phyloP scores from a whole-genome alignment of 2,329 filamentous ascomycete species.

The Lecanicillium sp. region DNA sequence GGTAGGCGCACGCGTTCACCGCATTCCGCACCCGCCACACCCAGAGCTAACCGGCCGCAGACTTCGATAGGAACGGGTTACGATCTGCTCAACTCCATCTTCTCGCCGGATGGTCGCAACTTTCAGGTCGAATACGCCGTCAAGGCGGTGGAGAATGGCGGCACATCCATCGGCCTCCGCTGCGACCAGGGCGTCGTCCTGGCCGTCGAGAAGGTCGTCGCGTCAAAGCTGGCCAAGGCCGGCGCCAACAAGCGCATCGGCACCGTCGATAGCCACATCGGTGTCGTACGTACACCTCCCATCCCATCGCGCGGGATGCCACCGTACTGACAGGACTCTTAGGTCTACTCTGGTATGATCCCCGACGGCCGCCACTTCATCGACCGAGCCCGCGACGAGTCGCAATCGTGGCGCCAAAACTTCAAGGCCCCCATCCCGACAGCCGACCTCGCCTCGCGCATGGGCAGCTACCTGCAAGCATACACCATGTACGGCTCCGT shows the following conservation, averaged over 20 bases:
- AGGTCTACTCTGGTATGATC: slow-evolving; percentile 92
- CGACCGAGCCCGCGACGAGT: slow-evolving; percentile 89
- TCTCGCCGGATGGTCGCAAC: slow-evolving; percentile 97
- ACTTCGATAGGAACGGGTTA: slow-evolving; percentile 99
- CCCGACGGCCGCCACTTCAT: slow-evolving; percentile 95
- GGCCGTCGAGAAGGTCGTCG: slow-evolving; percentile 92
- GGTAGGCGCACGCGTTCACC: slow-evolving; percentile 4
- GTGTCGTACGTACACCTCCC: slow-evolving; percentile 61
- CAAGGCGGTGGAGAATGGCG: slow-evolving; percentile 97
- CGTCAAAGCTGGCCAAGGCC: slow-evolving; percentile 90
- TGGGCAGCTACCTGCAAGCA: slow-evolving; percentile 93
- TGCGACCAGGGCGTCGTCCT: slow-evolving; percentile 97
- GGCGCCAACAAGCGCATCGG: slow-evolving; percentile 96
- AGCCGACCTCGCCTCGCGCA: slow-evolving; percentile 79
- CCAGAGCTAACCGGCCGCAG: slow-evolving; percentile 39
- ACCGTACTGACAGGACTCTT: background rate
- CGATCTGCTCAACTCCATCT: slow-evolving; percentile 98
- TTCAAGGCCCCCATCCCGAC: slow-evolving; percentile 95
- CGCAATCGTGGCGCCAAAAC: slow-evolving; percentile 79
- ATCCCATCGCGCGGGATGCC: background rate
- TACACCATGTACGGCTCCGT: slow-evolving; percentile 98
- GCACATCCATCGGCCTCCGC: slow-evolving; percentile 90
- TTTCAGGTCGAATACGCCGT: slow-evolving; percentile 99
- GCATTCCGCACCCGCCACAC: background rate
- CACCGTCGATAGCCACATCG: slow-evolving; percentile 87